Percentiles rank a stretch among this genome's conserved stretches.
These are phyloP conservation scores for Termitomyces sp. DNA, from an alignment of 768 basidiomycete species.

Conservation along the genomic window DNA sequence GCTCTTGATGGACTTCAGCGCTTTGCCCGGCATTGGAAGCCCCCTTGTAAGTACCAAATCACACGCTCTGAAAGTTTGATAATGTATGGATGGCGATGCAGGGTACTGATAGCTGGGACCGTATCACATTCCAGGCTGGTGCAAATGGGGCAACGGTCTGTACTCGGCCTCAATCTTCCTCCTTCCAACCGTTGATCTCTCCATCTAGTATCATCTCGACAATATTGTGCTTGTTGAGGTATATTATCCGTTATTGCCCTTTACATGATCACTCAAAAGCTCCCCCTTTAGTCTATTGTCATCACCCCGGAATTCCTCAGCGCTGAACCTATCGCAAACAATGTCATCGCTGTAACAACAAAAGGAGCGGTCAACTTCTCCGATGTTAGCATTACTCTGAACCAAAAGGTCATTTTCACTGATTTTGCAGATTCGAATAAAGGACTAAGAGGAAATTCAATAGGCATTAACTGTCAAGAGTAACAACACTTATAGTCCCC, in stretches of 20 bases:
- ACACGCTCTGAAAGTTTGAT: background rate
- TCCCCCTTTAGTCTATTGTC: constrained; percentile 31
- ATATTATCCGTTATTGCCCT: constrained; percentile 7
- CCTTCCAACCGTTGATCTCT: background rate
- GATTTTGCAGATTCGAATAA: background rate
- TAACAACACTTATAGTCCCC: constrained; percentile 33
- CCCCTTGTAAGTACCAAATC: constrained; percentile 25
- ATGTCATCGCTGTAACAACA: constrained; percentile 46
- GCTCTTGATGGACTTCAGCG: constrained; percentile 42
- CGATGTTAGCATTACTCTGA: constrained; percentile 31
- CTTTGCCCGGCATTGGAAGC: constrained; percentile 37
- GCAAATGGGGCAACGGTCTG: constrained; percentile 40
- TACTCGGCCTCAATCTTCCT: background rate
- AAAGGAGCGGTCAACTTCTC: constrained; percentile 42
- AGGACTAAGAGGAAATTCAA: background rate
- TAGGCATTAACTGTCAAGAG: constrained; percentile 32
- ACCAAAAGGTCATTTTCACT: constrained; percentile 29
- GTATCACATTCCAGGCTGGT: constrained; percentile 44
- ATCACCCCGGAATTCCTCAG: constrained; percentile 45
- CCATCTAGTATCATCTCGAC: constrained; percentile 41
- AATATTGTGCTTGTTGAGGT: constrained; percentile 44
- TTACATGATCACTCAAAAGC: background rate
- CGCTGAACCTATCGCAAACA: constrained; percentile 46
- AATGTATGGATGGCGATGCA: constrained; percentile 5
- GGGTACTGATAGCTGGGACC: constrained; percentile 44